Percentiles rank a stretch among this genome's conserved stretches.
These are phyloP conservation scores for Amylostereum chailletii DNA, from an alignment of 1,284 basidiomycete genomes.

Conservation along the genomic window DNA sequence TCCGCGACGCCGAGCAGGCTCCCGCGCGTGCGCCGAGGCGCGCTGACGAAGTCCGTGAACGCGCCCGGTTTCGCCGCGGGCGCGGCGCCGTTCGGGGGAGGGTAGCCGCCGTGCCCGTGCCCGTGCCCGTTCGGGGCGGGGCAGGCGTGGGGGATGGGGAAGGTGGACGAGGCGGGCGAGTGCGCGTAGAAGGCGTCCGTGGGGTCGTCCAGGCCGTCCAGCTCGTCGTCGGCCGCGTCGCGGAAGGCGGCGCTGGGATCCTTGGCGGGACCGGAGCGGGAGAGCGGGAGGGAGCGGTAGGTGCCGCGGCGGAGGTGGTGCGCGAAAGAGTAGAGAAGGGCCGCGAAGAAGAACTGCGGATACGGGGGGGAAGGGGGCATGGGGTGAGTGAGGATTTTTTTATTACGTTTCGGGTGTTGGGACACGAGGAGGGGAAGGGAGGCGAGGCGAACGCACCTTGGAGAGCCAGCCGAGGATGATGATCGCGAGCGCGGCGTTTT, in stretches of 20 bases:
- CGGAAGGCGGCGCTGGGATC: conserved; percentile 24
- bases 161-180: conserved; percentile 3
- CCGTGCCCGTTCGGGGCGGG: conserved; percentile 11
- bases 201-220: conserved; percentile 31
- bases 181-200: conserved; percentile 6
- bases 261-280: conserved; percentile 29
- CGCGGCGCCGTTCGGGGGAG: background rate
- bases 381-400: background rate
- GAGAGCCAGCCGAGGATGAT: conserved; percentile 79
- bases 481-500: conserved; percentile 70
- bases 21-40: background rate
- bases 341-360: conserved; percentile 82
- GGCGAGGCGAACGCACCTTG: conserved; percentile 55
- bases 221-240: conserved; percentile 45
- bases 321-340: conserved; percentile 91
- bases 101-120: too few relatives aligned
- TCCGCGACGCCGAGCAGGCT: too few relatives aligned
- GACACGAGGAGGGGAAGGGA: background rate
- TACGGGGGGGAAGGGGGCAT: background rate
- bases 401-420: background rate
- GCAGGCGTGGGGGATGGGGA: background rate
- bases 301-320: conserved; percentile 87
- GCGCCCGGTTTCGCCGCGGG: conserved; percentile 5
- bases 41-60: conserved; percentile 14
- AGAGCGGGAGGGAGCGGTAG: conserved; percentile 75